phyloP scores from a whole-genome alignment of 2,329 filamentous ascomycete genomes.

The Fusarium circinatum region DNA sequence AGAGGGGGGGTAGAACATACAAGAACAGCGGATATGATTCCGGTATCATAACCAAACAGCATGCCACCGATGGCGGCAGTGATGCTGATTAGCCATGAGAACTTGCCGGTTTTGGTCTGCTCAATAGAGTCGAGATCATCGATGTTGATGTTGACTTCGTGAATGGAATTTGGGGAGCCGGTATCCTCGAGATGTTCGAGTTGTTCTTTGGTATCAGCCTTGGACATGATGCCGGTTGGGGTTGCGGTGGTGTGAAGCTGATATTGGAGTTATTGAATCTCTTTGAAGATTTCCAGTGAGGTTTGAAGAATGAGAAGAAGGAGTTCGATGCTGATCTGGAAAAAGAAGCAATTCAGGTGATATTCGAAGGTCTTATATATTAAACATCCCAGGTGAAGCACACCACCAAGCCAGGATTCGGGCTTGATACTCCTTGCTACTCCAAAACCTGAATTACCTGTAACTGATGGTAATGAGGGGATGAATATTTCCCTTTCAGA shows the following conservation, averaged over 20 bases:
- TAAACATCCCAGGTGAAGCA: constrained; percentile 16
- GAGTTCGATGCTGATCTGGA: constrained; percentile 13
- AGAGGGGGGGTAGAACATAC: background rate
- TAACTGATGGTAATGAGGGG: background rate
- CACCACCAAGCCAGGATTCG: constrained; percentile 10
- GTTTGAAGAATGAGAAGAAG: background rate
- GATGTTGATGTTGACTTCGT: constrained; percentile 32
- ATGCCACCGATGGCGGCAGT: constrained; percentile 51
- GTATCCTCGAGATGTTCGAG: constrained; percentile 37
- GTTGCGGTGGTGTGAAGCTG: background rate
- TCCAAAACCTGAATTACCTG: constrained; percentile 4
- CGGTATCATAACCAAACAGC: constrained; percentile 51
- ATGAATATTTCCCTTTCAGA: constrained; percentile 24
- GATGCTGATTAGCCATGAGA: constrained; percentile 41
- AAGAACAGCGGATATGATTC: constrained; percentile 52
- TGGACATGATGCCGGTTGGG: constrained; percentile 28
- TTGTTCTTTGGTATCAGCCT: constrained; percentile 31
- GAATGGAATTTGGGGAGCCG: constrained; percentile 20
- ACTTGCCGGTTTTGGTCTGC: constrained; percentile 39
- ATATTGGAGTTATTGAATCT: background rate
- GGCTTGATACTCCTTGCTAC: background rate
- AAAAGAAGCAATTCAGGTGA: constrained; percentile 5
- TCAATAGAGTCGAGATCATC: constrained; percentile 43
- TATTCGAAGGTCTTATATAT: constrained; percentile 35
- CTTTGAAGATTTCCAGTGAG: background rate